These are phyloP conservation scores for Heracleum sosnowskyi DNA, from an alignment of 129 eudicot genomes.

Conservation along the genomic window DNA sequence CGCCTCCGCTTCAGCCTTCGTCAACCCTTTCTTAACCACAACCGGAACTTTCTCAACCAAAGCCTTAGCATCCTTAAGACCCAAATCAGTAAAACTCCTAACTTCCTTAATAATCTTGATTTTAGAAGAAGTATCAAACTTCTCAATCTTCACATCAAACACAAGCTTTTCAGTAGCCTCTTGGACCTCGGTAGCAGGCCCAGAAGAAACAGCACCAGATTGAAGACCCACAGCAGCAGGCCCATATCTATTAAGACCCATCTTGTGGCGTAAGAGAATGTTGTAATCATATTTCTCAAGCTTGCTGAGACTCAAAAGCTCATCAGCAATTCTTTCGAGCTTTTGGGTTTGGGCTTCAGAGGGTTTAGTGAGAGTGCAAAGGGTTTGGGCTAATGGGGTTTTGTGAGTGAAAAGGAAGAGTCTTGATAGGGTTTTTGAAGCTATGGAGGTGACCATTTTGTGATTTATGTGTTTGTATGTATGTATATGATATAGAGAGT, in stretches of 20 bases:
- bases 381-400: conserved; percentile 13
- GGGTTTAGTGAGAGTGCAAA: conserved; percentile 32
- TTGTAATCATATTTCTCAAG: conserved; percentile 61
- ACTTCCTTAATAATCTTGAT: conserved; percentile 83
- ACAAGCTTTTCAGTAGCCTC: conserved; percentile 53
- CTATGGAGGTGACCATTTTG: conserved; percentile 13
- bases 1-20: conserved; percentile 71
- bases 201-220: conserved; percentile 23
- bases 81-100: conserved; percentile 68
- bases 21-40: conserved; percentile 70
- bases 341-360: conserved; percentile 43
- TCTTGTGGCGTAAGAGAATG: conserved; percentile 57
- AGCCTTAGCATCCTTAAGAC: conserved; percentile 85
- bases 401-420: conserved; percentile 16
- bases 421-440: conserved; percentile 19
- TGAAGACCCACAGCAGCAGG: conserved; percentile 50
- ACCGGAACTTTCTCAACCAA: conserved; percentile 79
- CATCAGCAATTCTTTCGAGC: conserved; percentile 74
- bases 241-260: conserved; percentile 62
- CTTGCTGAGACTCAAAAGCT: conserved; percentile 59
- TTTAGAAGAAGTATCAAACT: conserved; percentile 69
- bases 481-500: neutral
- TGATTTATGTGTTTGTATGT: neutral
- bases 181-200: conserved; percentile 19
- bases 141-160: conserved; percentile 76